phyloP scores from a whole-genome alignment of 202 grass and related monocot species.

The Carex sylvatica region DNA sequence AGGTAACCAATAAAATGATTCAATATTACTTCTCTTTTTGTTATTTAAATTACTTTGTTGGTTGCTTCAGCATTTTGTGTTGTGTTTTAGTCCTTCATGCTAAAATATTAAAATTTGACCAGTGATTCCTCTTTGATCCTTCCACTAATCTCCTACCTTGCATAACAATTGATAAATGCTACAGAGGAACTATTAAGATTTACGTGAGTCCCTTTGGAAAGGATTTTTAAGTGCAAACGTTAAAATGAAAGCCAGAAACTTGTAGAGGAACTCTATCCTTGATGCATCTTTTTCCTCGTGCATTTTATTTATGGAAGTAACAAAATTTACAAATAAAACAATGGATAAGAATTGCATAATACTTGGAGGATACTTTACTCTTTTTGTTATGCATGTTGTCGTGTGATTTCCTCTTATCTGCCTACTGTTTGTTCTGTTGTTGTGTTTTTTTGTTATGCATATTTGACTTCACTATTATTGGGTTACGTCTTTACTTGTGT shows the following conservation, averaged over 20 bases:
- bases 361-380: background rate
- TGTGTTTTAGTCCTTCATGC: background rate
- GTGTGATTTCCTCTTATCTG: background rate
- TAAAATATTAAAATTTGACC: background rate
- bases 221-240: background rate
- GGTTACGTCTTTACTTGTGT: background rate
- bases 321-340: background rate
- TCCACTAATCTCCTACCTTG: background rate
- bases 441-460: background rate
- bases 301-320: background rate
- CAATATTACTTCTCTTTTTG: background rate
- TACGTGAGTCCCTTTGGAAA: background rate
- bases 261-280: background rate
- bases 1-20: slow-evolving; percentile 45
- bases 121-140: background rate
- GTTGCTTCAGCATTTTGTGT: slow-evolving; percentile 12
- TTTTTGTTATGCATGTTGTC: slow-evolving; percentile 5
- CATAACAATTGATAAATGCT: background rate
- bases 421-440: slow-evolving; percentile 6
- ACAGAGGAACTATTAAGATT: background rate
- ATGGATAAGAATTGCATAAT: background rate
- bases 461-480: background rate
- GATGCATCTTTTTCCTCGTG: background rate
- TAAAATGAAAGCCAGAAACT: background rate
- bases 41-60: slow-evolving; percentile 5